phyloP scores from a whole-genome alignment of 2,329 filamentous ascomycete species.

The Neopestalotiopsis sp. region DNA sequence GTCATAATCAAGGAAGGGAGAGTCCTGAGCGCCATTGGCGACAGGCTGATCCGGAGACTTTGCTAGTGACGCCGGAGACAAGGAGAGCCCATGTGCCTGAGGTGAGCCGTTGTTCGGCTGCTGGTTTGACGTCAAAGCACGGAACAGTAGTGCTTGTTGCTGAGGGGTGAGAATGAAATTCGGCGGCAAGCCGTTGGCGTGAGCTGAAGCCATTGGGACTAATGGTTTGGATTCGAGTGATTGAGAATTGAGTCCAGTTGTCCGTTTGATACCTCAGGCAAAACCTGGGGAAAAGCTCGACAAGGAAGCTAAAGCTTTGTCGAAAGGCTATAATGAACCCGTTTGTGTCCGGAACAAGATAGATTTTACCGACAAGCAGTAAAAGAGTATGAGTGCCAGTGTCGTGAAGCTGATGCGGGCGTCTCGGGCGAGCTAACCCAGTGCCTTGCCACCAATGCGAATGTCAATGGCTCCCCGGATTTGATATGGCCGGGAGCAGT shows the following conservation, averaged over 20 bases:
- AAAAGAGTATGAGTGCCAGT: not conserved
- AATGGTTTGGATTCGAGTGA: not conserved
- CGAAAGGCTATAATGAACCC: not conserved
- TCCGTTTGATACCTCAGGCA: not conserved
- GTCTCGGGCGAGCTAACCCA: not conserved
- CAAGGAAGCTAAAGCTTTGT: not conserved
- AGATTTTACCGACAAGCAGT: not conserved
- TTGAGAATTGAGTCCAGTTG: not conserved
- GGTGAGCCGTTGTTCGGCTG: conserved; percentile 41
- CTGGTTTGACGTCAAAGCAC: conserved; percentile 76
- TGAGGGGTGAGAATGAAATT: conserved; percentile 75
- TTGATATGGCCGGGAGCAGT: not conserved
- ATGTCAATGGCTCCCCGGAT: not conserved
- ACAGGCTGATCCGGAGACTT: conserved; percentile 53
- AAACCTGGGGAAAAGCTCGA: not conserved
- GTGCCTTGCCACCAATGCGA: not conserved
- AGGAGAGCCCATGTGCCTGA: conserved; percentile 43
- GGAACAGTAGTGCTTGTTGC: conserved; percentile 77
- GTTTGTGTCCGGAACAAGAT: not conserved
- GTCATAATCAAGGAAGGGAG: conserved; percentile 83
- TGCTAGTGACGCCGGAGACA: conserved; percentile 55
- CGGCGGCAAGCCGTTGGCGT: conserved; percentile 43
- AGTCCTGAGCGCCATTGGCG: conserved; percentile 67
- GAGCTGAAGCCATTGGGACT: conserved; percentile 8
- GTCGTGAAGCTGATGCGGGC: conserved; percentile 9